A percentile compares a stretch with the other conserved stretches of the same genome.
Evolutionary conservation across 2,329 filamentous ascomycete species (phyloP).

Genomic region (Xylariales sp.): DNA sequence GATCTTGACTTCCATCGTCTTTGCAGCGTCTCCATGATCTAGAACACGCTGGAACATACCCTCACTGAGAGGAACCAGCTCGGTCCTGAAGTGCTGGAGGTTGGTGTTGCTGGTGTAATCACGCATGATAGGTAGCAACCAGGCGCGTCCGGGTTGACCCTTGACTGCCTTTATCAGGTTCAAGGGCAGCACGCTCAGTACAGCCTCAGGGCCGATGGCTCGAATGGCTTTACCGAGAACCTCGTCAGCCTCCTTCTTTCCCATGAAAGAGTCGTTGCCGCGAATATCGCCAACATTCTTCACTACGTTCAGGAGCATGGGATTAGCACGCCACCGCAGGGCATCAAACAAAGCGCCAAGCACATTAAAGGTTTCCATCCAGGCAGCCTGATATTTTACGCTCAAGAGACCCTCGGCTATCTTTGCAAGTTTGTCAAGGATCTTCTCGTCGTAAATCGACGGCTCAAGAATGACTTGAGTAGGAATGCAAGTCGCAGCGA

Average conservation of each 20-base stretch:
- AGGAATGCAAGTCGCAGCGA: constrained; percentile 86
- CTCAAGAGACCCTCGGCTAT: constrained; percentile 71
- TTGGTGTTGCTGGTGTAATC: constrained; percentile 88
- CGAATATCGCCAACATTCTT: constrained; percentile 82
- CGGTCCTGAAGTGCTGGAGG: constrained; percentile 76
- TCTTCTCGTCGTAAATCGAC: constrained; percentile 89
- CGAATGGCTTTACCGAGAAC: constrained; percentile 84
- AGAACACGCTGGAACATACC: constrained; percentile 84
- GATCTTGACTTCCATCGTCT: constrained; percentile 95
- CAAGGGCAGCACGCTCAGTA: constrained; percentile 77
- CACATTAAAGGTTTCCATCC: constrained; percentile 91
- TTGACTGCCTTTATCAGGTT: constrained; percentile 76
- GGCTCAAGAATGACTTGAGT: constrained; percentile 79
- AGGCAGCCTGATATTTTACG: constrained; percentile 89
- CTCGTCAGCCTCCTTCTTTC: constrained; percentile 91
- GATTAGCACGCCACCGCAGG: constrained; percentile 78
- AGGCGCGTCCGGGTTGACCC: constrained; percentile 81
- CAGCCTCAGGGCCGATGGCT: constrained; percentile 83
- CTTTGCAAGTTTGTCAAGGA: constrained; percentile 74
- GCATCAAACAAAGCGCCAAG: constrained; percentile 82
- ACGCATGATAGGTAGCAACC: constrained; percentile 88
- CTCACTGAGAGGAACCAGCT: constrained; percentile 87
- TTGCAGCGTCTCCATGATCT: constrained; percentile 75
- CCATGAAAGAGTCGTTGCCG: constrained; percentile 80
- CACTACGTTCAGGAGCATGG: constrained; percentile 71